Percentiles rank a stretch among this genome's conserved stretches.
Evolutionary conservation across 441 rosid species (phyloP).

Genomic region (Geranium incanum): DNA sequence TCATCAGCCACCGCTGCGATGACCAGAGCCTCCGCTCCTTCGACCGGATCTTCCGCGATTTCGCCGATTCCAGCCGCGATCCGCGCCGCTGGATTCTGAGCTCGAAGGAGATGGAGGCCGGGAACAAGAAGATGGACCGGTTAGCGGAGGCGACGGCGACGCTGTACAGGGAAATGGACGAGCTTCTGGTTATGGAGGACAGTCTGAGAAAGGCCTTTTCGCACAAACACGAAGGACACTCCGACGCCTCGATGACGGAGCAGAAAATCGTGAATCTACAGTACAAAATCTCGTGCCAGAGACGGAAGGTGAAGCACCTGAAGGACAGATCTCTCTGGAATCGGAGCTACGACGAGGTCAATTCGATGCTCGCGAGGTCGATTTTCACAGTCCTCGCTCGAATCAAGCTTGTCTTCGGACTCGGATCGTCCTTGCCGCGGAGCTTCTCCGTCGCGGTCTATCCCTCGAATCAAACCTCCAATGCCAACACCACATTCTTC

Average conservation of each 20-base stretch:
- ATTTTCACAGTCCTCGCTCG: constrained; percentile 65
- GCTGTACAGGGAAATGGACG: constrained; percentile 39
- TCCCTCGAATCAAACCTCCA: constrained; percentile 35
- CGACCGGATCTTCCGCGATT: constrained; percentile 46
- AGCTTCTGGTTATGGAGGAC: too few species aligned
- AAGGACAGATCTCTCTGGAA: constrained; percentile 79
- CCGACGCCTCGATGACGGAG: too few species aligned
- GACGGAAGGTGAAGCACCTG: constrained; percentile 66
- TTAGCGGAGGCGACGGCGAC: constrained; percentile 56
- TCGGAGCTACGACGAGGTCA: constrained; percentile 61
- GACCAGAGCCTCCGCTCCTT: constrained; percentile 42
- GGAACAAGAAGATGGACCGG: constrained; percentile 66
- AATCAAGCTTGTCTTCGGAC: constrained; percentile 60
- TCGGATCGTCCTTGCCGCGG: constrained; percentile 35
- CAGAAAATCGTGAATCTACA: too few species aligned
- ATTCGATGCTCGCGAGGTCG: constrained; percentile 46
- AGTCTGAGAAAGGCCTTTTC: too few species aligned
- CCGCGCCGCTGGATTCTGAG: constrained; percentile 41
- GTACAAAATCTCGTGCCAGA: constrained; percentile 6
- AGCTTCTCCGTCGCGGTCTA: constrained; percentile 34
- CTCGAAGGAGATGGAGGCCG: constrained; percentile 54
- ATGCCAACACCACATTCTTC: not conserved
- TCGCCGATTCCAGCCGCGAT: constrained; percentile 18
- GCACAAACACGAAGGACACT: too few species aligned
- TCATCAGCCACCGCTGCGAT: constrained; percentile 48